Base-by-base conservation (phyloP, 129 eudicot genomes). In the Mikania micrantha region DNA sequence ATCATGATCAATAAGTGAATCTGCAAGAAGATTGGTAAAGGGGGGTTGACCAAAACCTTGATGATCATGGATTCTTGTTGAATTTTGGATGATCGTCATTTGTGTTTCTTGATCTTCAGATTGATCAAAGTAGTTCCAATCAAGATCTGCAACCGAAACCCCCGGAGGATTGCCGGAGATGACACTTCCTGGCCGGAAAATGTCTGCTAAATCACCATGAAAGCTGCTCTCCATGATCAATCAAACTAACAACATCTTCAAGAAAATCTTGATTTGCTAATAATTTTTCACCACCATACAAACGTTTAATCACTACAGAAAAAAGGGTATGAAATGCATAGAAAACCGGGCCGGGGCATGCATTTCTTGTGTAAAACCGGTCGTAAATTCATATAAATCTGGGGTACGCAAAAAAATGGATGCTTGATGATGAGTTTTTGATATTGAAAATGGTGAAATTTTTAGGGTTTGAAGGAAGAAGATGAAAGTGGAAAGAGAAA, bases 181-280 rank as follows among this genome's bases (percentile, higher is more conserved):
- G 34, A 79, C 76, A 10, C 86, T 78, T 40, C 84, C 81, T 0
- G 91, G 86, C 62, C 93, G 84, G 76, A 92, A 61, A 50, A 92
- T 86, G 72, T 92, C 98, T 4, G 87, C 81, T 70, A 92, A 78
- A 82, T 92, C 96, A 17, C 98, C 98, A 60, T 84, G 93, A 71
- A 64, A 88, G 53, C 81, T 91, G 60, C 63, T 36, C 40, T 88
- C 94, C 95, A 85, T 87, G n/a, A n/a, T n/a, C n/a, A n/a, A n/a
- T n/a, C n/a, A n/a, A n/a, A n/a, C n/a, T n/a, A n/a, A n/a, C n/a
- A n/a, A n/a, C n/a, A n/a, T n/a, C n/a, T n/a, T n/a, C n/a, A n/a
- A n/a, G 60, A 49, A 35, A 70, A 41, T 31, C 66, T 77, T 70
- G 58, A 7, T 4, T 21, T 76, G 42, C 44, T 45, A 42, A n/a